Percentiles rank a stretch among this genome's conserved stretches.
Evolutionary conservation across 495 filamentous ascomycete species (phyloP).

Genomic region (Penicillium robsamsonii): DNA sequence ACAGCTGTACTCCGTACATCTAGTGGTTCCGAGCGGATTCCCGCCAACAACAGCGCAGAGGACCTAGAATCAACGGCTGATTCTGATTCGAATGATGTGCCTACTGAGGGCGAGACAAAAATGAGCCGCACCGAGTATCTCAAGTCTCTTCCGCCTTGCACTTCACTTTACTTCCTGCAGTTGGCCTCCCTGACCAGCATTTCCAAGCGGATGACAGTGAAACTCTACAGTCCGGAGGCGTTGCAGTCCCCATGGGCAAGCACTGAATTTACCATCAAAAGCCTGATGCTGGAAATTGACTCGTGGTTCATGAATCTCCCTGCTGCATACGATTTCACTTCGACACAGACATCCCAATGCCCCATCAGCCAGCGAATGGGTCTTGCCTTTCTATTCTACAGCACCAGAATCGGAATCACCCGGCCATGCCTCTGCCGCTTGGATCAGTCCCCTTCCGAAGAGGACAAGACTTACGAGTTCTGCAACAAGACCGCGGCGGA

Average conservation of each 20-base stretch:
- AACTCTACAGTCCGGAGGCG: slow-evolving; percentile 58
- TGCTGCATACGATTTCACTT: slow-evolving; percentile 39
- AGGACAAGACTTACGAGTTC: slow-evolving; percentile 43
- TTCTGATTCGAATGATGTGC: slow-evolving; percentile 24
- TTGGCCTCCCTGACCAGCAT: slow-evolving; percentile 49
- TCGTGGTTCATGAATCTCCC: slow-evolving; percentile 43
- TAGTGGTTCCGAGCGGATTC: slow-evolving; percentile 22
- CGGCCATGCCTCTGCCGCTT: slow-evolving; percentile 59
- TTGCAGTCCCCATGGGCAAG: slow-evolving; percentile 52
- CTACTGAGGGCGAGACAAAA: slow-evolving; percentile 18
- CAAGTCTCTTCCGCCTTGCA: slow-evolving; percentile 35
- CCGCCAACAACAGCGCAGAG: slow-evolving; percentile 21
- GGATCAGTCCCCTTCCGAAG: slow-evolving; percentile 36
- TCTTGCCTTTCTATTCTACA: slow-evolving; percentile 56
- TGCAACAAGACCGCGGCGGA: slow-evolving; percentile 51
- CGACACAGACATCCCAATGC: slow-evolving; percentile 32
- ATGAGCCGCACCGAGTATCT: slow-evolving; percentile 26
- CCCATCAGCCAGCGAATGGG: slow-evolving; percentile 42
- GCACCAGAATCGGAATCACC: slow-evolving; percentile 58
- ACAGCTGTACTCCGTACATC: slow-evolving; percentile 21
- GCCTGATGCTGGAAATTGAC: slow-evolving; percentile 39
- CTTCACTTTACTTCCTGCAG: slow-evolving; percentile 52
- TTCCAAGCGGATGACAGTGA: slow-evolving; percentile 48
- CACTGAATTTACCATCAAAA: slow-evolving; percentile 40
- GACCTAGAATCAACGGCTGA: slow-evolving; percentile 28